Base-by-base conservation (phyloP, 2,329 filamentous ascomycete species). In the Penicillium digitatum region DNA sequence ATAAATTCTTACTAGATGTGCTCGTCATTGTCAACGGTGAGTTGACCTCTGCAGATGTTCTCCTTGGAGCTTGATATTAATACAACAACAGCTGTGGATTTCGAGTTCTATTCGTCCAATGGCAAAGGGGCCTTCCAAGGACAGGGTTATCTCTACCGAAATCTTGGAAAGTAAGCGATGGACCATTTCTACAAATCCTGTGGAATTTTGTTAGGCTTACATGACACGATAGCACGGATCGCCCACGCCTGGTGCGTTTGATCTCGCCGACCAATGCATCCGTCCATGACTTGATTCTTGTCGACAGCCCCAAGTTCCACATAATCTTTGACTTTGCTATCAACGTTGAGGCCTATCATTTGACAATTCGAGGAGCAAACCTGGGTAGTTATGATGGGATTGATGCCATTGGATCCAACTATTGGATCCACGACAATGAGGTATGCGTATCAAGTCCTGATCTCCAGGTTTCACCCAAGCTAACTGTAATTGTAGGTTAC, bases 361-460 rank as follows among this genome's bases (percentile, higher is more conserved):
- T 74, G 27, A 74, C 72, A 1, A 66, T 75, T 34, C 68, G 72
- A 1, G 72, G 71, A 2, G 69, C 63, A 1, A 69, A 73, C 40
- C 54, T 73, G 9, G 72, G 72, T 27, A 70, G 70, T 11, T 72
- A 69, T 29, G 72, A 74, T 62, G 72, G 72, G 0, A 71, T 75
- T 32, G 72, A 75, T 54, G 62, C 66, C 3, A 66, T 70, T 26
- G 68, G 69, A n/a, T 69, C 62, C 0, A 74, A 75, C 50, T 72
- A 69, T 45, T 71, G 68, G 47, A 60, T 75, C 26, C 72, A 74
- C 39, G 69, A 74, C 45, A 71, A 68, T 27, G 71, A 72, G 58
- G 61, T 61, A 52, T 9, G 20, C 20, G 9, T 39, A 0, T 22
- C 12, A 16, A 2, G 12, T 6, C 6, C 1, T 14, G 7, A 1